Percentiles rank a stretch among this genome's conserved stretches.
phyloP scores from a whole-genome alignment of 2,329 filamentous ascomycete species.

The Didymella segeticola region DNA sequence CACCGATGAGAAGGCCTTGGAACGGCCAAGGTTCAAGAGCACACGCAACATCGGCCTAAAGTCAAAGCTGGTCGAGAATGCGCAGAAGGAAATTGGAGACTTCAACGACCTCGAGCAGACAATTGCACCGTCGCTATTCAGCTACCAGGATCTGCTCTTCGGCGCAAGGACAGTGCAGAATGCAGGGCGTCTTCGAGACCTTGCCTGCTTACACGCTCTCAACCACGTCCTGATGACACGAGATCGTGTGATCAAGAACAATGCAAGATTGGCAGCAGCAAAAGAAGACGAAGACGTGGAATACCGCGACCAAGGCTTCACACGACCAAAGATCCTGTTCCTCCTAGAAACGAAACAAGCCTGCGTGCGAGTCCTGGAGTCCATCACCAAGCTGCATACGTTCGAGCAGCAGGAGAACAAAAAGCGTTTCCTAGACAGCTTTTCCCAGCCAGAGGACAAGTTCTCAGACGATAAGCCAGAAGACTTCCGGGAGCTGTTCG shows the following conservation, averaged over 20 bases:
- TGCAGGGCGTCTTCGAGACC: constrained; percentile 70
- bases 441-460: constrained; percentile 71
- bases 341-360: constrained; percentile 88
- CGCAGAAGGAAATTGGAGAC: constrained; percentile 44
- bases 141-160: constrained; percentile 81
- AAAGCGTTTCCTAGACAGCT: constrained; percentile 87
- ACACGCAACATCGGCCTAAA: constrained; percentile 43
- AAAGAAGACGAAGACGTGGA: constrained; percentile 69
- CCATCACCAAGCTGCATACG: constrained; percentile 75
- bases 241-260: constrained; percentile 92
- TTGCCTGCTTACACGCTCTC: constrained; percentile 81
- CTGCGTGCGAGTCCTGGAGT: constrained; percentile 78
- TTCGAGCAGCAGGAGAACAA: constrained; percentile 95
- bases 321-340: constrained; percentile 89
- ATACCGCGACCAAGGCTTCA: constrained; percentile 92
- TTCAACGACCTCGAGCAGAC: constrained; percentile 70
- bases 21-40: constrained; percentile 31
- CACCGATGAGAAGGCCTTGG: constrained; percentile 21
- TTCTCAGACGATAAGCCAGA: constrained; percentile 78
- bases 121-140: constrained; percentile 76
- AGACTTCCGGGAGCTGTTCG: constrained; percentile 89
- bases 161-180: constrained; percentile 75
- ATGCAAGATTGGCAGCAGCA: constrained; percentile 74
- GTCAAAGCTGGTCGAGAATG: constrained; percentile 39
- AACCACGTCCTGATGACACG: constrained; percentile 95